Conservation (phyloP, 116 monocot genomes). For the Zostera marina region DNA sequence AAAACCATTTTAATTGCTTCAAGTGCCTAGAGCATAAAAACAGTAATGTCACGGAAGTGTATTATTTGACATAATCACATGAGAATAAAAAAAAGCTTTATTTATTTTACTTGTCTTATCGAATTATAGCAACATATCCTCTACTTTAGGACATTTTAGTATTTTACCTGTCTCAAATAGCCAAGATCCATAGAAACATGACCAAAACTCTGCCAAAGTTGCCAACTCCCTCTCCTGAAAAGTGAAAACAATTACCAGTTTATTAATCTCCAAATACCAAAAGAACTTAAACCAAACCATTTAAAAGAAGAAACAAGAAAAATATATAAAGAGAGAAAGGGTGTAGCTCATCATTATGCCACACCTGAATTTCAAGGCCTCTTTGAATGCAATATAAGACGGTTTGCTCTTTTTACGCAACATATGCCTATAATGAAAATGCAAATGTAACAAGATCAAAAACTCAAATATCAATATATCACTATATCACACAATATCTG, state of each 20-base stretch:
- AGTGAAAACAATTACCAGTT: constrained; percentile 13
- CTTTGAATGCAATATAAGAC: not conserved
- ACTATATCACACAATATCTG: too few relatives aligned
- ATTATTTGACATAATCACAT: too few relatives aligned
- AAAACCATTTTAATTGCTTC: constrained; percentile 73
- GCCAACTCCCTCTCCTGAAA: constrained; percentile 80
- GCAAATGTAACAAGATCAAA: too few relatives aligned
- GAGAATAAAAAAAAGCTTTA: too few relatives aligned
- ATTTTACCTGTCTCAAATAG: constrained; percentile 41
- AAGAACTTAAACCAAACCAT: not conserved
- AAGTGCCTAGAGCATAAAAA: constrained; percentile 42
- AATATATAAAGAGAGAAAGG: not conserved
- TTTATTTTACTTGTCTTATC: too few relatives aligned
- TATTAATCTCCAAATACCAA: not conserved
- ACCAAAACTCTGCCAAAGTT: constrained; percentile 92
- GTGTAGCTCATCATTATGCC: too few relatives aligned
- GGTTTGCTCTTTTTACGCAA: not conserved
- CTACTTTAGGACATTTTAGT: too few relatives aligned
- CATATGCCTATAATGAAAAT: too few relatives aligned
- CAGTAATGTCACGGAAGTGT: not conserved
- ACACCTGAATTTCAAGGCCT: constrained; percentile 23
- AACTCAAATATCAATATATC: too few relatives aligned
- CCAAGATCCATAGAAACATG: constrained; percentile 72
- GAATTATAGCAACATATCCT: too few relatives aligned
- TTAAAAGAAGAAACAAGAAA: not conserved